These are phyloP conservation scores for Penicillium longicatenatum DNA, from an alignment of 495 filamentous ascomycete species.

Conservation along the genomic window DNA sequence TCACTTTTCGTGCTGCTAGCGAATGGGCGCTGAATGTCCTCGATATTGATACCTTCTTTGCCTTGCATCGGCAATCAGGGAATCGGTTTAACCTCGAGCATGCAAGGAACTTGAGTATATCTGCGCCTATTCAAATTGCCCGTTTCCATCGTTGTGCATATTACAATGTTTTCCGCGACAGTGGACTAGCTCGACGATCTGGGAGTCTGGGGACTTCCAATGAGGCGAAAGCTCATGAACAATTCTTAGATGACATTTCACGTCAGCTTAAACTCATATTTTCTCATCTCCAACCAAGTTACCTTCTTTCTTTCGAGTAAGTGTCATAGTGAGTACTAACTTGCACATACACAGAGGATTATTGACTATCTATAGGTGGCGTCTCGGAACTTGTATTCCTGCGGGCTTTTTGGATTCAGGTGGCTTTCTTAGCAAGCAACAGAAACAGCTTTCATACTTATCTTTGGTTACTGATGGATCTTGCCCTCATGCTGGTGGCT, in stretches of 20 bases:
- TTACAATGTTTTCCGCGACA: conserved; percentile 8
- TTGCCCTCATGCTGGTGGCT: conserved; percentile 11
- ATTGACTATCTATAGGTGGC: conserved; percentile 9
- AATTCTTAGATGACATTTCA: conserved; percentile 13
- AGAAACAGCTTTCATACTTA: conserved; percentile 6
- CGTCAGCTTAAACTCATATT: conserved; percentile 8
- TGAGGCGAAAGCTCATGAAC: conserved; percentile 13
- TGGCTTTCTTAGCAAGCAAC: conserved; percentile 9
- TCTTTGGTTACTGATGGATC: conserved; percentile 15
- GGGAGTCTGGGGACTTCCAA: conserved; percentile 4
- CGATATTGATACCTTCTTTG: conserved; percentile 14
- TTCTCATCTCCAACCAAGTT: background rate
- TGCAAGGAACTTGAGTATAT: conserved; percentile 3
- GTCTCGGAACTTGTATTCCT: conserved; percentile 18
- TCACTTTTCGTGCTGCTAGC: conserved; percentile 10
- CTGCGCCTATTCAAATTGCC: conserved; percentile 12
- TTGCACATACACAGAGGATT: too few relatives aligned
- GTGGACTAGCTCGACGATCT: background rate
- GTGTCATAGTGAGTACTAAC: background rate
- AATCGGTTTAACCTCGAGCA: background rate
- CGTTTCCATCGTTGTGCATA: conserved; percentile 16
- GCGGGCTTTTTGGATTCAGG: conserved; percentile 12
- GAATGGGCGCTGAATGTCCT: conserved; percentile 16
- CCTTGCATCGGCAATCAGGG: background rate
- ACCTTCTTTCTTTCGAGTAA: conserved; percentile 11